These are phyloP conservation scores for Solanum bulbocastanum DNA, from an alignment of 257 asterid species.

Conservation along the genomic window DNA sequence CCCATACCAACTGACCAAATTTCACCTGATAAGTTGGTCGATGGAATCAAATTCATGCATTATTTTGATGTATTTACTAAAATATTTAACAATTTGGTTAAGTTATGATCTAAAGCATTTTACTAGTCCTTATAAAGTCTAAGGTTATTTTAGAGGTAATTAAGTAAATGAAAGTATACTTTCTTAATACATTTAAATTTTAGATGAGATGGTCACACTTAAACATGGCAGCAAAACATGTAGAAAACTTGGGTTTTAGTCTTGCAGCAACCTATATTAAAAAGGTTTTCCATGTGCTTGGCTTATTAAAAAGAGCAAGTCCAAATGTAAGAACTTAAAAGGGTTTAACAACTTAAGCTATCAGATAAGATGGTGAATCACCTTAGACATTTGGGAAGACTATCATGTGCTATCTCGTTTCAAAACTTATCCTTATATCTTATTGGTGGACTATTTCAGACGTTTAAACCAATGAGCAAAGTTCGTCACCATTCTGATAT, in stretches of 20 bases:
- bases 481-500: neutral
- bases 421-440: neutral
- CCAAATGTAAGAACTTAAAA: neutral
- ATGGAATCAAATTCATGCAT: conserved; percentile 36
- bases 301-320: neutral
- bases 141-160: too few relatives aligned
- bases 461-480: neutral
- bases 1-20: conserved; percentile 73
- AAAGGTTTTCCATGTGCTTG: neutral
- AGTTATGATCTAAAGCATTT: neutral
- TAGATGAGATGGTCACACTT: neutral
- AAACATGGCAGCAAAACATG: neutral
- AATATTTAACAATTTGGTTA: neutral
- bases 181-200: neutral
- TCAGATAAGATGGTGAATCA: neutral
- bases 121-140: neutral
- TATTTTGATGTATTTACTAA: conserved; percentile 33
- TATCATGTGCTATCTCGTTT: neutral
- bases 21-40: conserved; percentile 55
- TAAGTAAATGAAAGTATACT: too few relatives aligned
- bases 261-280: neutral
- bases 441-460: neutral
- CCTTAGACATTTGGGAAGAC: neutral
- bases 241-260: neutral
- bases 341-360: neutral